phyloP scores from a whole-genome alignment of 139 green algal species.

The Coccomyxa sp. region DNA sequence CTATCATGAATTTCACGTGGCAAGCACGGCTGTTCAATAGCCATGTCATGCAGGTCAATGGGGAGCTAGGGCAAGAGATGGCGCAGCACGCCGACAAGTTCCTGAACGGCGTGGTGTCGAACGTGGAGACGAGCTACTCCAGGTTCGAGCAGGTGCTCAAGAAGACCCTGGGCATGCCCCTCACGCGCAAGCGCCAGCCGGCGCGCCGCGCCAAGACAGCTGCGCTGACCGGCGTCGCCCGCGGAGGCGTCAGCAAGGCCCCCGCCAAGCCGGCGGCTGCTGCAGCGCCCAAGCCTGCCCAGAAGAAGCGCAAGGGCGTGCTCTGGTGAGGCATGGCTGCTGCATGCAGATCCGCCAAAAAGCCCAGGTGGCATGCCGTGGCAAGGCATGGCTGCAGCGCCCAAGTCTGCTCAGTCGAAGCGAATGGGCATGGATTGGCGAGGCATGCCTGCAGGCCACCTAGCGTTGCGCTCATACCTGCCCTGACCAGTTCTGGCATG shows the following conservation, averaged over 20 bases:
- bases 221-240: background rate
- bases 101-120: slow-evolving; percentile 43
- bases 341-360: no score
- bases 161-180: background rate
- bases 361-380: no score
- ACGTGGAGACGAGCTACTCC: slow-evolving; percentile 46
- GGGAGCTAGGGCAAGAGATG: slow-evolving; percentile 23
- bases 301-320: no score
- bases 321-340: no score
- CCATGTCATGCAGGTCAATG: slow-evolving; percentile 20
- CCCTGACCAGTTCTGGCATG: no score
- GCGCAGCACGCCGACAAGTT: slow-evolving; percentile 38
- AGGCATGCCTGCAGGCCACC: no score
- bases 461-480: no score
- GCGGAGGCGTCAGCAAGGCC: background rate
- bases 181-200: background rate
- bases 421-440: no score
- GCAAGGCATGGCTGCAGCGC: no score
- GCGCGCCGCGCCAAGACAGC: background rate
- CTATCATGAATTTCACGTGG: no score
- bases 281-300: background rate
- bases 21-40: no score
- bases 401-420: no score
- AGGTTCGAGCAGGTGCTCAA: slow-evolving; percentile 18
- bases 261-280: background rate